Evolutionary conservation across 2,329 filamentous ascomycete genomes (phyloP), one percentile per base, ranked within the genome.

Genomic region (Thelonectria blattea): DNA sequence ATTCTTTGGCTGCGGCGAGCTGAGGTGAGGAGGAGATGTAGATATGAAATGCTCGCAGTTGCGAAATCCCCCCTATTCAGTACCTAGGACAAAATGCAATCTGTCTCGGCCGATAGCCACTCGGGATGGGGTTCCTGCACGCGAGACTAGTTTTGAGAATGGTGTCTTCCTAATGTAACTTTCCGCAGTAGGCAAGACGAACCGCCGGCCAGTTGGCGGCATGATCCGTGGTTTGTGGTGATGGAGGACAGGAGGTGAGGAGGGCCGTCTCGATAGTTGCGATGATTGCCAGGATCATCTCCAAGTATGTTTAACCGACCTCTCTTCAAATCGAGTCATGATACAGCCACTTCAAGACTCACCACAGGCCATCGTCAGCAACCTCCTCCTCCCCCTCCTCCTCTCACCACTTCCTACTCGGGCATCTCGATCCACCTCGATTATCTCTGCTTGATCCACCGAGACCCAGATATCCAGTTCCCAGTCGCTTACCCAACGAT

Each of bases 111-210:
- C 34, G 15, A 37, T 37, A 15, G 34, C 34, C 34, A 3, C 12
- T 34, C 12, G 34, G 4, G 15, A 15, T 6, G 34, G 14, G 34
- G 34, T 37, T 37, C 34, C 34, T 37, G 34, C 34, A 37, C 11
- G 34, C 15, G 34, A 3, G 15, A 37, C 34, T 37, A 15, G 34
- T 37, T 15, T 37, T 12, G 3, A 6, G 3, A 24, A 24, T 24
- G 22, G 22, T 3, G 6, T 24, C 22, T 6, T 37, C 11, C 34
- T 37, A 11, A 37, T 37, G 34, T 37, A 6, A 37, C 6, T 43
- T 43, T 52, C 50, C 24, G 22, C 18, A 42, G 37, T 52, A 52
- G 50, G 50, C 41, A 52, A 14, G 50, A 42, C 39, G 27, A 52
- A 41, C 39, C 50, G 50, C 50, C 24, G 1, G 30, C 24, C 24